Evolutionary conservation across 805 yeast genomes (phyloP).

Genomic region (Myxozyma kluyveri): DNA sequence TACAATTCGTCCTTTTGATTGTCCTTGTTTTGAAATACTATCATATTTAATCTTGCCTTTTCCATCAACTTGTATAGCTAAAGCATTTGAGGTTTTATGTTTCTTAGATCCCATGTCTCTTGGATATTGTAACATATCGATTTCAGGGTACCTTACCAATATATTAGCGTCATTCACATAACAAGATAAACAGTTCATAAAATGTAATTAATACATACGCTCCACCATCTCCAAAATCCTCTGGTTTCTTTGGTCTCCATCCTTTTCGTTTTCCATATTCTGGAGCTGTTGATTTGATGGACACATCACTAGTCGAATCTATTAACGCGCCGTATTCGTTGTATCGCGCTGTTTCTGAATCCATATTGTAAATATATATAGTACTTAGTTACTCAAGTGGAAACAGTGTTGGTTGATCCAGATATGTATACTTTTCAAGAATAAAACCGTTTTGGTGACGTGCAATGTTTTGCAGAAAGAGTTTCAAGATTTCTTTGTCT

Average conservation of each 20-base stretch:
- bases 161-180: neutral
- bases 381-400: no score
- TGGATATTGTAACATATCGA: constrained; percentile 39
- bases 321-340: constrained; percentile 20
- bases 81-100: constrained; percentile 30
- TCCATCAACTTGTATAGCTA: constrained; percentile 34
- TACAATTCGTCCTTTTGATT: constrained; percentile 34
- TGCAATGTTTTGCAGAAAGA: no score
- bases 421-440: no score
- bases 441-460: no score
- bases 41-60: constrained; percentile 38
- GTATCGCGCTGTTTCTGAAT: constrained; percentile 2
- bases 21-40: constrained; percentile 39
- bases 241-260: constrained; percentile 34
- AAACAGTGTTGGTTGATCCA: no score
- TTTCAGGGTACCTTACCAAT: constrained; percentile 37
- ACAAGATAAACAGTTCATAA: neutral
- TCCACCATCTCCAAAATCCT: constrained; percentile 39
- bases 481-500: no score
- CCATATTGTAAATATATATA: neutral
- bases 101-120: constrained; percentile 35
- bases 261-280: constrained; percentile 34
- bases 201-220: constrained; percentile 35
- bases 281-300: constrained; percentile 18
- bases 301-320: neutral